These are phyloP conservation scores for Phialophora tarda DNA, from an alignment of 2,329 filamentous ascomycete genomes.

Conservation along the genomic window DNA sequence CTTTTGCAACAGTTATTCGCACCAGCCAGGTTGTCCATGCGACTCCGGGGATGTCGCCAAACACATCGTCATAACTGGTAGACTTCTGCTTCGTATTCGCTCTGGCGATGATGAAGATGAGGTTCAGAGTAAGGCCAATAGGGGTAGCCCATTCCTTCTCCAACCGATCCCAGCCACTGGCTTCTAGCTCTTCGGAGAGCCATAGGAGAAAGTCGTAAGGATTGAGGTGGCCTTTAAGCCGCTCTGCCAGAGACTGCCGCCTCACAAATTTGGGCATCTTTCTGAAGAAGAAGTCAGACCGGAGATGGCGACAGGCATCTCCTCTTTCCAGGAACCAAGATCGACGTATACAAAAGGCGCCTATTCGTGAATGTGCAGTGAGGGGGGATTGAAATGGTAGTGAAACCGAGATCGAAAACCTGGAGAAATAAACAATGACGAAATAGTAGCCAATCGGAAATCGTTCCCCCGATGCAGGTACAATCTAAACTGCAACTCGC, in stretches of 20 bases:
- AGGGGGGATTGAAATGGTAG: neutral
- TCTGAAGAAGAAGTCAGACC: slow-evolving; percentile 41
- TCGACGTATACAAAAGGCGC: neutral
- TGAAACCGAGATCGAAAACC: slow-evolving; percentile 3
- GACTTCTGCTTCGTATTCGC: slow-evolving; percentile 69
- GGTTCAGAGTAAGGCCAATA: slow-evolving; percentile 76
- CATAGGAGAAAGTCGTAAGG: slow-evolving; percentile 88
- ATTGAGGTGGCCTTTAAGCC: slow-evolving; percentile 79
- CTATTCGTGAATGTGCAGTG: neutral
- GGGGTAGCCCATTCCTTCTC: slow-evolving; percentile 74
- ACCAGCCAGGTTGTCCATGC: slow-evolving; percentile 73
- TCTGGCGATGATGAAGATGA: slow-evolving; percentile 79
- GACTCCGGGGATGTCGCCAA: slow-evolving; percentile 68
- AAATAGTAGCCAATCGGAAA: slow-evolving; percentile 25
- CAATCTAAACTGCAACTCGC: slow-evolving; percentile 1
- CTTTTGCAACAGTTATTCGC: slow-evolving; percentile 40
- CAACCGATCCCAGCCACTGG: slow-evolving; percentile 83
- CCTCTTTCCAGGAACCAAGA: neutral
- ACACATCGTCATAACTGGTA: slow-evolving; percentile 76
- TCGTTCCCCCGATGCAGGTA: slow-evolving; percentile 8
- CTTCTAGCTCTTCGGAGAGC: slow-evolving; percentile 90
- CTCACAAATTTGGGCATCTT: slow-evolving; percentile 81
- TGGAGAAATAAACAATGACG: slow-evolving; percentile 30
- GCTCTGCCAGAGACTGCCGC: slow-evolving; percentile 76
- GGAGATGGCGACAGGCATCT: slow-evolving; percentile 68